Evolutionary conservation across 306 rosid species (phyloP), one percentile per base, ranked within the genome.

Genomic region (Vigna mungo): DNA sequence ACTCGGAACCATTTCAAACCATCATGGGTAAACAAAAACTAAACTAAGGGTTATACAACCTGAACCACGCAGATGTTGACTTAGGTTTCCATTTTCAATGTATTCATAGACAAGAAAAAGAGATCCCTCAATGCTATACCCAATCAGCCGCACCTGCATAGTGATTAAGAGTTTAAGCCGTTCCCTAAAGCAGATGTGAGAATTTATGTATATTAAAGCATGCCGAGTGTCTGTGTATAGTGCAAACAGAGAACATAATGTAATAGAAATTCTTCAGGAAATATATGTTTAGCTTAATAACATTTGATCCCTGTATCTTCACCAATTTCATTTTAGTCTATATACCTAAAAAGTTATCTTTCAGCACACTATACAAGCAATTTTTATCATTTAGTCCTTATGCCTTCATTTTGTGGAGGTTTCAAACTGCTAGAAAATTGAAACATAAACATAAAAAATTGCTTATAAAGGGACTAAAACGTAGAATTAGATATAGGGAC

Each of bases 31-130:
- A 72, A 44, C 54, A 59, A 58, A 17, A 81, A 46, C 62, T 49
- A 48, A 76, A 74, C 30, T 27, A 75, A 34, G 53, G 75, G 69
- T 56, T 67, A 48, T 61, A 83, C 78, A 81, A 95, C 99, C 97
- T 84, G 97, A 78, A 79, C 90, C 97, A 6, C 96, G 97, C 68
- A 95, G 82, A 87, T 95, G 99, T 69, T 95, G 84, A 80, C 97
- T 88, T 74, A 95, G 71, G 89, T 92, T 89, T 73, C 97, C 98
- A 81, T 91, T 93, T 77, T 93, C 98, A 71, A 93, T 90, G 87
- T 5, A 95, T 84, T 95, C 99, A 69, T 95, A 95, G 63, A 95
- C 97, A 48, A 95, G 85, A 84, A 95, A 95, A 67, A 95, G 97
- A 76, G 96, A 95, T 51, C 88, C 87, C 84, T 91, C 97, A 8